Evolutionary conservation across 805 yeast genomes (phyloP).

Genomic region (Helenozyma rhizophorensis): DNA sequence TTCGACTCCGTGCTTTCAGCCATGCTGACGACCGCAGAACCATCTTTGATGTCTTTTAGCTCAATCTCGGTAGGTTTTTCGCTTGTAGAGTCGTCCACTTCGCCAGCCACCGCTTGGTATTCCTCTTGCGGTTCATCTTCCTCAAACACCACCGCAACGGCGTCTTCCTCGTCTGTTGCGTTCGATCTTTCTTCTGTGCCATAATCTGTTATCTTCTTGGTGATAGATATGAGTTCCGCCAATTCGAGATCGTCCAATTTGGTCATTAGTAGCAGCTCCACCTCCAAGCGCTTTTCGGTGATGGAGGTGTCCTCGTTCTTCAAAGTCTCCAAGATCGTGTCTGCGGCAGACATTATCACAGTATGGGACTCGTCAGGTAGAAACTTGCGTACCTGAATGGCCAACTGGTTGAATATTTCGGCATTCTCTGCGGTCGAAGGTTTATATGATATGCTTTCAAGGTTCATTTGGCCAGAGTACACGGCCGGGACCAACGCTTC

Average conservation of each 20-base stretch:
- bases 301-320: slow-evolving; percentile 44
- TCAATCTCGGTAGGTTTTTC: slow-evolving; percentile 12
- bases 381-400: slow-evolving; percentile 53
- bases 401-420: slow-evolving; percentile 50
- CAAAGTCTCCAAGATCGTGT: slow-evolving; percentile 52
- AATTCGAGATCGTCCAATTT: slow-evolving; percentile 40
- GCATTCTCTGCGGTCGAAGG: slow-evolving; percentile 57
- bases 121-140: slow-evolving; percentile 13
- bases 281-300: slow-evolving; percentile 40
- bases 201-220: slow-evolving; percentile 50
- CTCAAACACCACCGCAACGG: slow-evolving; percentile 20
- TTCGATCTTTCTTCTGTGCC: slow-evolving; percentile 12
- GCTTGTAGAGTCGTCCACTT: slow-evolving; percentile 22
- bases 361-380: slow-evolving; percentile 76
- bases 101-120: slow-evolving; percentile 19
- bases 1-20: neutral
- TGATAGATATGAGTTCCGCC: slow-evolving; percentile 42
- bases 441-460: slow-evolving; percentile 54
- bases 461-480: too few species aligned
- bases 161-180: slow-evolving; percentile 16
- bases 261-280: slow-evolving; percentile 45
- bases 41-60: slow-evolving; percentile 11
- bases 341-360: slow-evolving; percentile 67
- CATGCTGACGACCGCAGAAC: slow-evolving; percentile 10
- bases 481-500: too few species aligned